Percentiles rank a stretch among this genome's conserved stretches.
Conservation (phyloP, 2,329 filamentous ascomycete genomes). For the Chrysoporthe deuterocubensis region DNA sequence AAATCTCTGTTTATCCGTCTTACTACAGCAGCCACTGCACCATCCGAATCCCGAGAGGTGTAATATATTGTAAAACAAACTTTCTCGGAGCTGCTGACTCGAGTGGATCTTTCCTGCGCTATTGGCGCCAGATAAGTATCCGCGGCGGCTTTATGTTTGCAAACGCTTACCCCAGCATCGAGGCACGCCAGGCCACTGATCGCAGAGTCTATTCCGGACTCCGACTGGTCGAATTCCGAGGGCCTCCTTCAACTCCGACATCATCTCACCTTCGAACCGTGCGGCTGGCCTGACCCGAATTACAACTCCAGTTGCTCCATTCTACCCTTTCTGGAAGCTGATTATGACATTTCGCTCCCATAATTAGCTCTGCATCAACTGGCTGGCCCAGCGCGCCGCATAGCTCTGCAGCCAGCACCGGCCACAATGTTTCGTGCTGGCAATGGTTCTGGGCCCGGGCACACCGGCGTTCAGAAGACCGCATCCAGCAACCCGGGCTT, state of each 20-base stretch:
- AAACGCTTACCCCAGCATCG: neutral
- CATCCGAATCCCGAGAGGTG: neutral
- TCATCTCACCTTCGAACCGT: neutral
- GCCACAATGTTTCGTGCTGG: slow-evolving; percentile 19
- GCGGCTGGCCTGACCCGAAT: neutral
- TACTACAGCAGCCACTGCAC: neutral
- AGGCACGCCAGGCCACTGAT: too few species aligned
- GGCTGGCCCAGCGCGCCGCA: neutral
- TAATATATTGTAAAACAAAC: neutral
- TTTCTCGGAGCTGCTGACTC: neutral
- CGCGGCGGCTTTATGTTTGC: neutral
- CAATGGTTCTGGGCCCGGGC: slow-evolving; percentile 34
- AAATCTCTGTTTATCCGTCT: slow-evolving; percentile 2
- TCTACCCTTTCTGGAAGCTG: neutral
- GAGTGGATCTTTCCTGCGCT: neutral
- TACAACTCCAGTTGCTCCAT: neutral
- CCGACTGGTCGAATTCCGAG: slow-evolving; percentile 3
- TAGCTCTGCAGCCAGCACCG: neutral
- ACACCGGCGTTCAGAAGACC: slow-evolving; percentile 15
- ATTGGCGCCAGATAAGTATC: neutral
- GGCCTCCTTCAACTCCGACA: neutral
- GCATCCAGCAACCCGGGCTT: slow-evolving; percentile 30
- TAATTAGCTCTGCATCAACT: neutral
- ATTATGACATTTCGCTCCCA: neutral
- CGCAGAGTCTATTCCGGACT: neutral